A percentile compares a stretch with the other conserved stretches of the same genome.
These are phyloP conservation scores for Penstemon davidsonii DNA, from an alignment of 257 asterid species.

Conservation along the genomic window DNA sequence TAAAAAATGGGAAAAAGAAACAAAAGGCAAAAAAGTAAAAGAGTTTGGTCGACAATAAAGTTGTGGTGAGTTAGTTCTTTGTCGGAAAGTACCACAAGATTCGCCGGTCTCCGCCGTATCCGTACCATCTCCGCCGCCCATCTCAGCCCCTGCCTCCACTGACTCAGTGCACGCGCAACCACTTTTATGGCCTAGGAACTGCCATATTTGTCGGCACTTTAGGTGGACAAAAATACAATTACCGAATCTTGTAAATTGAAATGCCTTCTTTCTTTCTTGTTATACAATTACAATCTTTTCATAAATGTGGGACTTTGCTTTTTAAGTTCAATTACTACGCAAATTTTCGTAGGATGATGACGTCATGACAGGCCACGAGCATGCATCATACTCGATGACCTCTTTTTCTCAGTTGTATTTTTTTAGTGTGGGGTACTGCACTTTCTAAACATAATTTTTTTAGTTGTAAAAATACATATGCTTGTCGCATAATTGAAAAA, in stretches of 20 bases:
- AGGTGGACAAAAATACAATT: slow-evolving; percentile 36
- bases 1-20: slow-evolving; percentile 19
- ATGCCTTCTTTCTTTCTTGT: slow-evolving; percentile 8
- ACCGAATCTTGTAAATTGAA: slow-evolving; percentile 9
- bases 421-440: too few species aligned
- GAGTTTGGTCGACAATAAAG: slow-evolving; percentile 30
- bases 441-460: too few species aligned
- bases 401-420: neutral
- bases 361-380: slow-evolving; percentile 29
- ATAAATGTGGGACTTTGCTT: slow-evolving; percentile 12
- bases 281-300: slow-evolving; percentile 26
- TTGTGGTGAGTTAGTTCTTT: slow-evolving; percentile 27
- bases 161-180: slow-evolving; percentile 52
- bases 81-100: slow-evolving; percentile 32
- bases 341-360: slow-evolving; percentile 27
- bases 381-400: slow-evolving; percentile 30
- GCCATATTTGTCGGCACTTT: slow-evolving; percentile 52
- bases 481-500: too few species aligned
- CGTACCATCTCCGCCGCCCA: slow-evolving; percentile 49
- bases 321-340: slow-evolving; percentile 18
- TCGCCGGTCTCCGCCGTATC: slow-evolving; percentile 53
- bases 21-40: slow-evolving; percentile 31
- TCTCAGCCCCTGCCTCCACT: slow-evolving; percentile 26
- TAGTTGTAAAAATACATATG: too few species aligned
- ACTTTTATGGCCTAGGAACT: slow-evolving; percentile 37